phyloP scores from a whole-genome alignment of 192 early-diverging fungal genomes.

The Coemansia sp. region DNA sequence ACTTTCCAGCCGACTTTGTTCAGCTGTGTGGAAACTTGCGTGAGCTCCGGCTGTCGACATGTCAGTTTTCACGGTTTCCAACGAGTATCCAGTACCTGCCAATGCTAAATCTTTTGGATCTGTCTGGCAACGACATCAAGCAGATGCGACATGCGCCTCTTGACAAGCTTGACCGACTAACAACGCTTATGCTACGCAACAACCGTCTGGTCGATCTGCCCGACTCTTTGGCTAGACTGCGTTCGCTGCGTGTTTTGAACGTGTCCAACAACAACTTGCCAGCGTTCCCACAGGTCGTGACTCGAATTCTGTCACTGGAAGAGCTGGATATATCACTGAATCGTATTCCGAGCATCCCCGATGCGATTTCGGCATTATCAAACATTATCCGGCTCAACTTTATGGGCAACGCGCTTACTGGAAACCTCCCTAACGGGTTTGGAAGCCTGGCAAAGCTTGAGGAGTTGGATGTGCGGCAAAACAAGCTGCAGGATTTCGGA shows the following conservation, averaged over 20 bases:
- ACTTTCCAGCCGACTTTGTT: conserved; percentile 80
- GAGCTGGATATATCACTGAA: conserved; percentile 83
- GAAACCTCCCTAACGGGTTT: conserved; percentile 65
- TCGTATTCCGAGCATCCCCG: conserved; percentile 71
- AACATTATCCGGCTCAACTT: conserved; percentile 62
- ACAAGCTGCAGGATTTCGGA: conserved; percentile 69
- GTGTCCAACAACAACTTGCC: conserved; percentile 81
- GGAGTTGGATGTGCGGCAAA: conserved; percentile 80
- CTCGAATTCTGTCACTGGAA: conserved; percentile 58
- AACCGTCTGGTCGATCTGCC: conserved; percentile 76
- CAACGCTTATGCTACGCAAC: conserved; percentile 65
- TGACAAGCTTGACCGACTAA: conserved; percentile 59
- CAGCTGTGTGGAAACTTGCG: conserved; percentile 68
- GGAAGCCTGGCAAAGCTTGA: conserved; percentile 58
- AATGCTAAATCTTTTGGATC: conserved; percentile 70
- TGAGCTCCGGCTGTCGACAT: conserved; percentile 68
- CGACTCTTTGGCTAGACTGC: conserved; percentile 59
- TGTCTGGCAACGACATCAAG: conserved; percentile 74
- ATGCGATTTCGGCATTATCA: conserved; percentile 65
- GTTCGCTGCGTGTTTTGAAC: conserved; percentile 62
- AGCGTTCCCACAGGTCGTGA: conserved; percentile 66
- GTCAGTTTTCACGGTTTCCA: conserved; percentile 69
- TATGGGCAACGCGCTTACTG: conserved; percentile 76
- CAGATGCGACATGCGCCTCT: conserved; percentile 67
- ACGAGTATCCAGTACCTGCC: conserved; percentile 62